Percentiles rank a stretch among this genome's conserved stretches.
These are phyloP conservation scores for Euphorbia schlechtendalii DNA, from an alignment of 441 rosid species.

Conservation along the genomic window DNA sequence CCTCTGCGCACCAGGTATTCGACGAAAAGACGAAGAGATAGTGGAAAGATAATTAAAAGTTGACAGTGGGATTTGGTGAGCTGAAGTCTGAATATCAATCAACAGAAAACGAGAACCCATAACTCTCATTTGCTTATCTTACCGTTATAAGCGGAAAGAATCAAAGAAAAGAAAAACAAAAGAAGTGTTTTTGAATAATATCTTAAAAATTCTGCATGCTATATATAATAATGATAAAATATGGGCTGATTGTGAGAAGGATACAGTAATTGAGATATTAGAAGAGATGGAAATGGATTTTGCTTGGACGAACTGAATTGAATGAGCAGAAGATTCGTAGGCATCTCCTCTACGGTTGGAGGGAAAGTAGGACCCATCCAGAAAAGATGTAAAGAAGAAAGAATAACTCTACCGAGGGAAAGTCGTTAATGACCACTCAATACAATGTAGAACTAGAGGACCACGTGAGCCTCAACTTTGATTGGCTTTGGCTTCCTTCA, in stretches of 20 bases:
- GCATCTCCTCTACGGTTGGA: slow-evolving; percentile 52
- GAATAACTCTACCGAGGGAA: neutral
- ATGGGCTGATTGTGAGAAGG: neutral
- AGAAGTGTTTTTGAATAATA: too few relatives aligned
- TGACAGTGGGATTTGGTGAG: slow-evolving; percentile 39
- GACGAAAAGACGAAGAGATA: slow-evolving; percentile 53
- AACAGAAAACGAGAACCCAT: slow-evolving; percentile 53
- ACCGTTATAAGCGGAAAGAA: neutral
- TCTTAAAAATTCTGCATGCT: neutral
- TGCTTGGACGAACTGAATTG: neutral
- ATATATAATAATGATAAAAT: too few relatives aligned
- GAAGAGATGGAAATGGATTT: slow-evolving; percentile 15
- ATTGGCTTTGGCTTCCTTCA: too few relatives aligned
- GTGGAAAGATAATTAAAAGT: slow-evolving; percentile 36
- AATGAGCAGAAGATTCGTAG: slow-evolving; percentile 50
- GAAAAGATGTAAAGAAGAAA: too few relatives aligned
- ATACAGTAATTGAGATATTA: neutral
- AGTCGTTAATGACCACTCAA: slow-evolving; percentile 27
- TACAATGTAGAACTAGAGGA: neutral
- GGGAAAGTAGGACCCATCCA: slow-evolving; percentile 35
- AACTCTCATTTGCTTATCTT: slow-evolving; percentile 34
- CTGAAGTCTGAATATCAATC: slow-evolving; percentile 66
- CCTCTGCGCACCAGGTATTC: slow-evolving; percentile 43
- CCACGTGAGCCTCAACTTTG: too few relatives aligned
- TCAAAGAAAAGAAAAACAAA: neutral